These are phyloP conservation scores for Monilinia laxa DNA, from an alignment of 2,329 filamentous ascomycete genomes.

Conservation along the genomic window DNA sequence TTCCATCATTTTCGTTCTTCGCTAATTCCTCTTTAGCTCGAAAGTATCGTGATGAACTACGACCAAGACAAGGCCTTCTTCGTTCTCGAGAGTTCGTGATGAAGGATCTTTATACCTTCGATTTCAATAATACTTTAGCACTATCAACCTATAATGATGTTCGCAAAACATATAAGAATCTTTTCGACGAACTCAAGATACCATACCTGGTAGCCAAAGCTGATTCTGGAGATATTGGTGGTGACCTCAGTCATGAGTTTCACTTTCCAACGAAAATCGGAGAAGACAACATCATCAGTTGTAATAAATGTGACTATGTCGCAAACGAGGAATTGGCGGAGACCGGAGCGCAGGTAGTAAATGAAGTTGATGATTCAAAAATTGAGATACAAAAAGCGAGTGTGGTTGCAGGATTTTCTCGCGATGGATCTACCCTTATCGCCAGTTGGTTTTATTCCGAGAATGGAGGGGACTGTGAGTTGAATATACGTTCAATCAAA, in stretches of 20 bases:
- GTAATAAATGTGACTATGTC: slow-evolving; percentile 69
- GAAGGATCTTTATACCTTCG: slow-evolving; percentile 98
- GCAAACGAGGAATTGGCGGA: slow-evolving; percentile 84
- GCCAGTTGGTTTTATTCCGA: slow-evolving; percentile 55
- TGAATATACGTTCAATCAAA: slow-evolving; percentile 66
- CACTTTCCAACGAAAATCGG: slow-evolving; percentile 78
- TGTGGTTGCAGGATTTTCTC: slow-evolving; percentile 54
- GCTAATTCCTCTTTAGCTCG: slow-evolving; percentile 54
- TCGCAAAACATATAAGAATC: slow-evolving; percentile 66
- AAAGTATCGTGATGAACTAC: slow-evolving; percentile 91
- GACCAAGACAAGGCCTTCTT: slow-evolving; percentile 84
- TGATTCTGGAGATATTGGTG: slow-evolving; percentile 95
- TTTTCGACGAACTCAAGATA: slow-evolving; percentile 81
- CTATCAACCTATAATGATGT: slow-evolving; percentile 78
- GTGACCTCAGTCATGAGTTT: slow-evolving; percentile 90
- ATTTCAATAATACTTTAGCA: slow-evolving; percentile 65
- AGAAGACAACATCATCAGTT: slow-evolving; percentile 82
- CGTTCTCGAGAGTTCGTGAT: slow-evolving; percentile 90
- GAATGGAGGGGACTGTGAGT: slow-evolving; percentile 38
- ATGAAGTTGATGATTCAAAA: neutral
- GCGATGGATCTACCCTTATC: slow-evolving; percentile 66
- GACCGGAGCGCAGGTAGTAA: slow-evolving; percentile 19
- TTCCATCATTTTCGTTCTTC: neutral
- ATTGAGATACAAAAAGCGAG: slow-evolving; percentile 47
- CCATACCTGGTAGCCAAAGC: slow-evolving; percentile 84